Percentiles rank a stretch among this genome's conserved stretches.
phyloP scores from a whole-genome alignment of 768 basidiomycete species.

The Cystobasidium ongulense region DNA sequence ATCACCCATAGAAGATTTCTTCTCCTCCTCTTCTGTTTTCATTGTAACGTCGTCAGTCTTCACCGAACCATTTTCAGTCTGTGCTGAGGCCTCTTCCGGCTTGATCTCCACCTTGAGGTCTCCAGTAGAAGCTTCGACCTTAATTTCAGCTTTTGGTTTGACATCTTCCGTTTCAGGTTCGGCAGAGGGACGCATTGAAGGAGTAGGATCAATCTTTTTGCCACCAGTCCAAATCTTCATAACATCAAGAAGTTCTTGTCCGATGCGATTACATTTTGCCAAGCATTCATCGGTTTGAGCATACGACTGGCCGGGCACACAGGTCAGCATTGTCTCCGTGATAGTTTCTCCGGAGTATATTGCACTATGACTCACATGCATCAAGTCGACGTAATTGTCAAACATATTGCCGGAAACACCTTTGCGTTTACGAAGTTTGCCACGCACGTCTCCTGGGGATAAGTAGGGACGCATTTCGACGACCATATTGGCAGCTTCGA shows the following conservation, averaged over 20 bases:
- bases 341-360: conserved; percentile 12
- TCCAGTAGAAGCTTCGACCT: neutral
- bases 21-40: conserved; percentile 52
- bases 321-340: neutral
- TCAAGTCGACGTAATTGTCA: conserved; percentile 77
- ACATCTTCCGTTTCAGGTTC: conserved; percentile 27
- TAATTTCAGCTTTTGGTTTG: conserved; percentile 4
- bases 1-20: neutral
- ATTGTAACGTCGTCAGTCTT: conserved; percentile 45
- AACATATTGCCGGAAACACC: conserved; percentile 85
- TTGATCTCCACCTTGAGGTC: conserved; percentile 19
- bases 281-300: conserved; percentile 80
- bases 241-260: conserved; percentile 60
- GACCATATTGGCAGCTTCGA: conserved; percentile 71
- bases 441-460: conserved; percentile 64
- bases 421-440: conserved; percentile 80
- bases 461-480: conserved; percentile 69
- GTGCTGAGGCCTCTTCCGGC: neutral
- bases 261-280: conserved; percentile 78
- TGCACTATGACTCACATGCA: conserved; percentile 52
- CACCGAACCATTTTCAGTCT: conserved; percentile 20
- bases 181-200: conserved; percentile 24
- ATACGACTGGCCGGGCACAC: conserved; percentile 50
- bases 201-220: conserved; percentile 35
- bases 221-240: conserved; percentile 66